Percentiles rank a stretch among this genome's conserved stretches.
Conservation (phyloP, 2,329 filamentous ascomycete species). For the Epichloe typhina region DNA sequence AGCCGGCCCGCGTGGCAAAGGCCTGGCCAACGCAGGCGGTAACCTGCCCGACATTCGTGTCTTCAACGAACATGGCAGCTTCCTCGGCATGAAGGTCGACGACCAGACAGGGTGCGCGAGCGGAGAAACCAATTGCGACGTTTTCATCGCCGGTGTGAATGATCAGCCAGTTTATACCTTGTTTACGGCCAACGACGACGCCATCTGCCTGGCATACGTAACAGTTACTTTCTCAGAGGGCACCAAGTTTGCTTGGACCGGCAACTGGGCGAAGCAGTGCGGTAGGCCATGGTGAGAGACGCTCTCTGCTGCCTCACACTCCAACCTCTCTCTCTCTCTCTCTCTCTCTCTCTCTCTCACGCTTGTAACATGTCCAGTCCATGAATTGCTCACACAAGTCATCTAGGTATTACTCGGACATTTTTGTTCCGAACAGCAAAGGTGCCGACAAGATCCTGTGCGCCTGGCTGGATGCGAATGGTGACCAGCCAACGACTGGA, state of each 20-base stretch:
- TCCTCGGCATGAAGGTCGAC: background rate
- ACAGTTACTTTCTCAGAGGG: background rate
- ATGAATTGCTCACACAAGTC: background rate
- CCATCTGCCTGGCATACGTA: background rate
- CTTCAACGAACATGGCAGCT: background rate
- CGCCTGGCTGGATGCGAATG: background rate
- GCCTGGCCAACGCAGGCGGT: background rate
- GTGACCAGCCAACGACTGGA: background rate
- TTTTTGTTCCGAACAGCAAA: background rate
- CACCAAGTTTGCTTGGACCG: background rate
- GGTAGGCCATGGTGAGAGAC: background rate
- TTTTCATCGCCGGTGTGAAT: background rate
- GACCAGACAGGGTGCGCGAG: background rate
- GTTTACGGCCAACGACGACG: background rate
- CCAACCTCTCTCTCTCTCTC: background rate
- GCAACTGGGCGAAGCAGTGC: background rate
- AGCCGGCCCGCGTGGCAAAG: background rate
- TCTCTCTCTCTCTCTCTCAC: background rate
- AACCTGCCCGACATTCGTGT: background rate
- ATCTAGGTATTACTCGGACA: background rate
- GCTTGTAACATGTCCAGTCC: background rate
- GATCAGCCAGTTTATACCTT: background rate
- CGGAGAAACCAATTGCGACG: background rate
- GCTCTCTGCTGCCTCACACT: background rate
- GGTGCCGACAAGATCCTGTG: background rate